phyloP scores from a whole-genome alignment of 1,284 basidiomycete genomes.

The Apiotrichum domesticum region DNA sequence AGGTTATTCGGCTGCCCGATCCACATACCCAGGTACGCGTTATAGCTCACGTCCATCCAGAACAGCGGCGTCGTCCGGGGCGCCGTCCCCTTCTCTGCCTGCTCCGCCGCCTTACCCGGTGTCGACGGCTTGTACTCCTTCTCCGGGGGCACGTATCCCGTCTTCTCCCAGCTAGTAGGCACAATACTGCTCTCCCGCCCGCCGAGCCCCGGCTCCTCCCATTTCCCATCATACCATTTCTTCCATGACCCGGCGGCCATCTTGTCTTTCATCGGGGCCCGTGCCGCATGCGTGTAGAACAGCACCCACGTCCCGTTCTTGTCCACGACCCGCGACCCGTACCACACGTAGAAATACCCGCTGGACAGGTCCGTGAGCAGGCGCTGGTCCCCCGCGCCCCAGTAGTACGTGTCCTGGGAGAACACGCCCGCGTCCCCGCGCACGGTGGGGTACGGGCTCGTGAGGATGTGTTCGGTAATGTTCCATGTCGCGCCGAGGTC shows the following conservation, averaged over 20 bases:
- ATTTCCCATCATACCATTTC: conserved; percentile 11
- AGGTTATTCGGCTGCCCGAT: conserved; percentile 4
- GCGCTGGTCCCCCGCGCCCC: conserved; percentile 15
- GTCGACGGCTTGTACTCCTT: background rate
- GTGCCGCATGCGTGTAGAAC: conserved; percentile 10
- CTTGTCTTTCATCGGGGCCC: conserved; percentile 8
- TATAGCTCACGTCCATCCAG: conserved; percentile 9
- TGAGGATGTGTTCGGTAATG: conserved; percentile 10
- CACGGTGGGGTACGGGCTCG: conserved; percentile 3
- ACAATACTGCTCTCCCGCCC: conserved; percentile 10
- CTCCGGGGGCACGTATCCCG: background rate
- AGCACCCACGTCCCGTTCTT: conserved; percentile 10
- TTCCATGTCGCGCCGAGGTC: conserved; percentile 13
- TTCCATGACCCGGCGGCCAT: conserved; percentile 5
- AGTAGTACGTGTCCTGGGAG: conserved; percentile 9
- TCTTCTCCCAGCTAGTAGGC: background rate
- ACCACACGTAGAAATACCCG: conserved; percentile 15
- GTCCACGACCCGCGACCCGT: conserved; percentile 5
- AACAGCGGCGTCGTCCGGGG: conserved; percentile 3
- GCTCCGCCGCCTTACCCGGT: background rate
- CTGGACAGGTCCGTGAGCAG: conserved; percentile 1
- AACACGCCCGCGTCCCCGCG: conserved; percentile 7
- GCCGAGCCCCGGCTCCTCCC: conserved; percentile 10
- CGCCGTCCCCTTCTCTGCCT: conserved; percentile 1
- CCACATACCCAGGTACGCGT: conserved; percentile 5